Conservation (phyloP, 495 filamentous ascomycete genomes). For the Jackrogersella multiformis region DNA sequence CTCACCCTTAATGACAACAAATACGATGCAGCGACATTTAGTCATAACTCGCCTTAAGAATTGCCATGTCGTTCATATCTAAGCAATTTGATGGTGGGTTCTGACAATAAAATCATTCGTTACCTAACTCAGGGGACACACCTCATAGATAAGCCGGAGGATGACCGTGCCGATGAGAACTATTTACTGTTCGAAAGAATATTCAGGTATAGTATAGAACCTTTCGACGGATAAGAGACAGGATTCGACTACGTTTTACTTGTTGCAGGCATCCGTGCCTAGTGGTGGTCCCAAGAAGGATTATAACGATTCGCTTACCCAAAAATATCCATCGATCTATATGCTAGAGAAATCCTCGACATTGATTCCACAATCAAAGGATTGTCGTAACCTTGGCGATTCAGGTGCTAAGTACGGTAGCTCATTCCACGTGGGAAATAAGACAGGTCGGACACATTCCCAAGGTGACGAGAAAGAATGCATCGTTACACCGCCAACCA, state of each 20-base stretch:
- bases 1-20: background rate
- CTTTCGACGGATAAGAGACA: background rate
- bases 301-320: background rate
- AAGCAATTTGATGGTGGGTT: background rate
- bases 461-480: slow-evolving; percentile 3
- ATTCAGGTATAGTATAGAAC: background rate
- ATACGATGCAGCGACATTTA: background rate
- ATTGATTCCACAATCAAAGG: background rate
- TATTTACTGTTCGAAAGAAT: background rate
- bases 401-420: background rate
- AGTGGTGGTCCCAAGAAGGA: background rate
- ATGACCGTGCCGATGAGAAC: background rate
- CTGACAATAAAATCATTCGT: background rate
- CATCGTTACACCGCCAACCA: slow-evolving; percentile 31
- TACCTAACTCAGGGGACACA: background rate
- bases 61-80: background rate
- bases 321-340: background rate
- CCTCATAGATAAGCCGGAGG: background rate
- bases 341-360: background rate
- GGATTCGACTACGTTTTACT: background rate
- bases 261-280: slow-evolving; percentile 4
- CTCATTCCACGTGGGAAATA: background rate
- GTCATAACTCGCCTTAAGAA: background rate
- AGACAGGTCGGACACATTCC: slow-evolving; percentile 2
- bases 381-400: background rate